Conservation (phyloP, 2,329 filamentous ascomycete genomes). For the Xylariaceae sp. region DNA sequence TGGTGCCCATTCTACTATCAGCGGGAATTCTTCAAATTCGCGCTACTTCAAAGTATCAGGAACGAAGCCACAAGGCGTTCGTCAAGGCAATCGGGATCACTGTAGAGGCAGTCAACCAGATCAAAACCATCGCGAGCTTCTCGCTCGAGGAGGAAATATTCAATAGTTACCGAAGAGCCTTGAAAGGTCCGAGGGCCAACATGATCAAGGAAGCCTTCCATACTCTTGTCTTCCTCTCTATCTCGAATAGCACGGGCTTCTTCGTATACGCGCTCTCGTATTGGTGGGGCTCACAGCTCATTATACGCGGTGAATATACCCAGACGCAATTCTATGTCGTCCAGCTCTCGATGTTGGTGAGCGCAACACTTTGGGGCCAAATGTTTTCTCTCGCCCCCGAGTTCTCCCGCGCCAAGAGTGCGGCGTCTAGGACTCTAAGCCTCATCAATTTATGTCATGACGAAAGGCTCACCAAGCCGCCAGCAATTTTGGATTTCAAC, state of each 20-base stretch:
- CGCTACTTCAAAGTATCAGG: conserved; percentile 52
- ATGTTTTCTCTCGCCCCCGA: conserved; percentile 68
- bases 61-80: conserved; percentile 54
- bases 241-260: conserved; percentile 53
- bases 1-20: conserved; percentile 48
- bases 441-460: conserved; percentile 35
- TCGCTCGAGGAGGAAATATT: conserved; percentile 40
- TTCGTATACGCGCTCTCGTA: conserved; percentile 66
- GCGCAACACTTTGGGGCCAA: conserved; percentile 63
- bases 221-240: conserved; percentile 50
- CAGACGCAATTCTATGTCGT: conserved; percentile 66
- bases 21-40: conserved; percentile 59
- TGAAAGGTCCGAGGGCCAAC: conserved; percentile 44
- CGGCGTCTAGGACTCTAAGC: conserved; percentile 50
- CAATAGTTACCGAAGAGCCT: conserved; percentile 43
- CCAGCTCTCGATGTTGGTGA: conserved; percentile 62
- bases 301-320: conserved; percentile 58
- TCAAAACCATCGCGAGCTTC: conserved; percentile 47
- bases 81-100: conserved; percentile 53
- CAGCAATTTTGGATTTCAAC: conserved; percentile 3
- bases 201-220: conserved; percentile 40
- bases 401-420: conserved; percentile 58
- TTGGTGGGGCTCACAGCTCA: conserved; percentile 68
- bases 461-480: conserved; percentile 34
- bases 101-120: conserved; percentile 53